Percentiles rank a stretch among this genome's conserved stretches.
Evolutionary conservation across 441 rosid species (phyloP).

Genomic region (Flueggea neowawraea): DNA sequence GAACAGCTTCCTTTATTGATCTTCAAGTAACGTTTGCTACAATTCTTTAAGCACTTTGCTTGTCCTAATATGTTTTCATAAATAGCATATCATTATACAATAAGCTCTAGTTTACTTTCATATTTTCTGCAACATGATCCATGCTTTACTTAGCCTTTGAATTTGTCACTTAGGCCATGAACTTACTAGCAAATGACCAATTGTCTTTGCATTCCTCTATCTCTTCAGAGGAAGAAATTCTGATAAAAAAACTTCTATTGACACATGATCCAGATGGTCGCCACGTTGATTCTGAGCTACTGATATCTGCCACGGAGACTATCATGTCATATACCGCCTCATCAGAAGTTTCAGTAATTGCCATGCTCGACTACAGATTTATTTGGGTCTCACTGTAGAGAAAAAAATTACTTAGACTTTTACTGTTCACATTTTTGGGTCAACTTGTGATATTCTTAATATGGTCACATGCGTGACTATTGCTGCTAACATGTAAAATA

Average conservation of each 20-base stretch:
- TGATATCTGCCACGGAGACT: constrained; percentile 58
- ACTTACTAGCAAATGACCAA: constrained; percentile 11
- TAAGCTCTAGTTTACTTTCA: background rate
- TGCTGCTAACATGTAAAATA: no score
- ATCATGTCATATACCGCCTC: constrained; percentile 39
- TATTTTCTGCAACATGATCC: constrained; percentile 3
- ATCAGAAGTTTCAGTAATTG: constrained; percentile 22
- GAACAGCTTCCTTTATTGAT: constrained; percentile 24
- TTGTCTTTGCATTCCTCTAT: constrained; percentile 8
- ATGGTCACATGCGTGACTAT: no score
- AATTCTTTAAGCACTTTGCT: background rate
- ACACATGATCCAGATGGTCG: constrained; percentile 82
- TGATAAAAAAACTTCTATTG: constrained; percentile 51
- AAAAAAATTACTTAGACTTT: no score
- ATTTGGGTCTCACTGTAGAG: no score
- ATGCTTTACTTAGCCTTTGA: constrained; percentile 14
- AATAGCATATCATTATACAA: background rate
- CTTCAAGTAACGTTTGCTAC: constrained; percentile 9
- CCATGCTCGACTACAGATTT: no score
- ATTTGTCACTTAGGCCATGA: constrained; percentile 26
- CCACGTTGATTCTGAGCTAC: constrained; percentile 50
- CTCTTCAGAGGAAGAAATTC: constrained; percentile 45
- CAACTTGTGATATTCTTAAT: no score
- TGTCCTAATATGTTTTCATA: constrained; percentile 9
- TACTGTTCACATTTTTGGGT: no score